phyloP scores from a whole-genome alignment of 1,284 basidiomycete species.

The Abortiporus biennis region DNA sequence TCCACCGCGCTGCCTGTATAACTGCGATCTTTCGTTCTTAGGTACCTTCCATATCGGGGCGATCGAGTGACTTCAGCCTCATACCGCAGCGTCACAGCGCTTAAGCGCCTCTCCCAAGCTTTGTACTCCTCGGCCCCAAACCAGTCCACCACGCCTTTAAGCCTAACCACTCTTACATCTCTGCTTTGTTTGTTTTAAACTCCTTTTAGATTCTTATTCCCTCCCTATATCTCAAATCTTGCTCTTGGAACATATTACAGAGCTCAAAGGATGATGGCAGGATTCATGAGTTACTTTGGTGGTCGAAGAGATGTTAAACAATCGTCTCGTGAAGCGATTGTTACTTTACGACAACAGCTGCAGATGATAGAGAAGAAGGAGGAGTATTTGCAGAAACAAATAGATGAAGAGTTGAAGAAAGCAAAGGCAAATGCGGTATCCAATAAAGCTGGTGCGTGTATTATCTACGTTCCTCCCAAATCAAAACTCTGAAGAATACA shows the following conservation, averaged over 20 bases:
- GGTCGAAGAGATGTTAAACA: constrained; percentile 75
- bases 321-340: constrained; percentile 82
- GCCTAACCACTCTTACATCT: no score
- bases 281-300: constrained; percentile 83
- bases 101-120: constrained; percentile 3
- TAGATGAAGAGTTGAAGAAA: constrained; percentile 91
- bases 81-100: constrained; percentile 11
- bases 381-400: constrained; percentile 94
- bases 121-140: constrained; percentile 1
- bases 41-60: constrained; percentile 25
- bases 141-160: no score
- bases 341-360: constrained; percentile 80
- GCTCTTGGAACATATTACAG: no score
- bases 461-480: background rate
- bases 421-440: constrained; percentile 90
- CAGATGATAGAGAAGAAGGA: constrained; percentile 99
- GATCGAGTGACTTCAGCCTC: constrained; percentile 23
- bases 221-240: no score
- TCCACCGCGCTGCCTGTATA: no score
- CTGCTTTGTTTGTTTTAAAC: no score
- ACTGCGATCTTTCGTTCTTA: background rate
- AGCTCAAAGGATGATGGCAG: constrained; percentile 63
- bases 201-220: no score
- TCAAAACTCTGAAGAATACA: background rate
- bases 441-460: constrained; percentile 63